phyloP scores from a whole-genome alignment of 2,329 filamentous ascomycete genomes.

The Verticillium alfalfae region DNA sequence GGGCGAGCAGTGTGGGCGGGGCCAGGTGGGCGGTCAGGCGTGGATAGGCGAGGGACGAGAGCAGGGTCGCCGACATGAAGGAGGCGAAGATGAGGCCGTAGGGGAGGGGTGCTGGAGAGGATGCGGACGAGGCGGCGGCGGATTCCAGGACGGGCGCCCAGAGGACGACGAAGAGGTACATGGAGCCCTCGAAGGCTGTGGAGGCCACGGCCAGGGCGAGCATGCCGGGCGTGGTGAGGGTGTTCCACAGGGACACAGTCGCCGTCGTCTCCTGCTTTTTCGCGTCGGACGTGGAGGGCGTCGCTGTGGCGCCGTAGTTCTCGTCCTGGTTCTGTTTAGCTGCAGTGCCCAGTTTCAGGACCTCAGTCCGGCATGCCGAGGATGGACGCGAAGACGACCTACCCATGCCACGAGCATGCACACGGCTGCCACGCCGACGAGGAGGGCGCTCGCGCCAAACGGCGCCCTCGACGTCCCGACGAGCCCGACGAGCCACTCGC shows the following conservation, averaged over 20 bases:
- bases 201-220: slow-evolving; percentile 44
- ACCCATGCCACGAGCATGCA: slow-evolving; percentile 44
- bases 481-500: slow-evolving; percentile 41
- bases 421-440: slow-evolving; percentile 34
- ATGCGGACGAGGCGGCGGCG: slow-evolving; percentile 12
- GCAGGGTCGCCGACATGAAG: slow-evolving; percentile 55
- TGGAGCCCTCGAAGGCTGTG: slow-evolving; percentile 52
- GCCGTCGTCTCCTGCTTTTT: slow-evolving; percentile 4
- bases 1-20: slow-evolving; percentile 21
- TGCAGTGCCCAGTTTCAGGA: neutral
- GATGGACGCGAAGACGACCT: neutral
- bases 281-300: neutral
- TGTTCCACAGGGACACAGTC: slow-evolving; percentile 10
- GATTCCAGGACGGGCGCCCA: slow-evolving; percentile 47
- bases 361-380: neutral
- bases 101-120: slow-evolving; percentile 17
- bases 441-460: slow-evolving; percentile 31
- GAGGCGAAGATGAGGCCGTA: slow-evolving; percentile 51
- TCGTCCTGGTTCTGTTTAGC: slow-evolving; percentile 29
- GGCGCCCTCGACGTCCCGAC: slow-evolving; percentile 45
- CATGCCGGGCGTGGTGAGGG: slow-evolving; percentile 36
- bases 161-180: slow-evolving; percentile 57
- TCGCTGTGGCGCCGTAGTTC: slow-evolving; percentile 36
- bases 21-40: slow-evolving; percentile 2
- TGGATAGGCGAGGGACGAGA: slow-evolving; percentile 48